These are phyloP conservation scores for Pluteus cervinus DNA, from an alignment of 768 basidiomycete genomes.

Conservation along the genomic window DNA sequence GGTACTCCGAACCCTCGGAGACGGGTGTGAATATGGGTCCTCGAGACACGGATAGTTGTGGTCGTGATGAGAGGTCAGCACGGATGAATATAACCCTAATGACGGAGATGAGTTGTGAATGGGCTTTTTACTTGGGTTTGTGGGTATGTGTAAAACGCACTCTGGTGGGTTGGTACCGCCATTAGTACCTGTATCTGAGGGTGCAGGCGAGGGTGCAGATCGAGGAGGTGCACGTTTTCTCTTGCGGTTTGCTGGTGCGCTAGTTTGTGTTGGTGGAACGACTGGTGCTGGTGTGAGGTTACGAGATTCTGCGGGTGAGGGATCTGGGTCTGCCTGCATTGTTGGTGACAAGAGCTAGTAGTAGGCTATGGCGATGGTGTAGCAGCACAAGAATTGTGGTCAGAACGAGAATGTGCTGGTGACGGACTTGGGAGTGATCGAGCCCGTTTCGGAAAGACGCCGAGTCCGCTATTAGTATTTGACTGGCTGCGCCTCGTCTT, in stretches of 20 bases:
- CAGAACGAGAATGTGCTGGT: too few relatives aligned
- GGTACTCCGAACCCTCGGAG: conserved; percentile 49
- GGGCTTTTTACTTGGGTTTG: neutral
- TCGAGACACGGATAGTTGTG: conserved; percentile 68
- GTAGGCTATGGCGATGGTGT: too few relatives aligned
- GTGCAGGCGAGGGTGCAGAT: conserved; percentile 51
- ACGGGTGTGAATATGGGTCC: conserved; percentile 63
- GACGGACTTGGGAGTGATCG: too few relatives aligned
- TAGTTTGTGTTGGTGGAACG: conserved; percentile 12
- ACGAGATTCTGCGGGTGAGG: too few relatives aligned
- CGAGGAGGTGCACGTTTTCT: conserved; percentile 49
- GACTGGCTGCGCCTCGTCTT: too few relatives aligned
- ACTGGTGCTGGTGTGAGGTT: too few relatives aligned
- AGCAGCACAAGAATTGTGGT: too few relatives aligned
- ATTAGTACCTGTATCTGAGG: conserved; percentile 42
- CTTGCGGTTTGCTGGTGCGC: conserved; percentile 38
- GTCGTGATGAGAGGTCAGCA: conserved; percentile 63
- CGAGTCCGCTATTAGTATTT: too few relatives aligned
- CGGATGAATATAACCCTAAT: conserved; percentile 35
- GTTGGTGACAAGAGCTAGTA: too few relatives aligned
- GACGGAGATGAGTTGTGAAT: neutral
- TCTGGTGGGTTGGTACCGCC: conserved; percentile 29
- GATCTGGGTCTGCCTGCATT: too few relatives aligned
- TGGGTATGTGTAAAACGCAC: conserved; percentile 16
- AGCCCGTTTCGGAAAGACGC: too few relatives aligned